Conservation (phyloP, 2,329 filamentous ascomycete species). For the Pestalotiopsis sp. region DNA sequence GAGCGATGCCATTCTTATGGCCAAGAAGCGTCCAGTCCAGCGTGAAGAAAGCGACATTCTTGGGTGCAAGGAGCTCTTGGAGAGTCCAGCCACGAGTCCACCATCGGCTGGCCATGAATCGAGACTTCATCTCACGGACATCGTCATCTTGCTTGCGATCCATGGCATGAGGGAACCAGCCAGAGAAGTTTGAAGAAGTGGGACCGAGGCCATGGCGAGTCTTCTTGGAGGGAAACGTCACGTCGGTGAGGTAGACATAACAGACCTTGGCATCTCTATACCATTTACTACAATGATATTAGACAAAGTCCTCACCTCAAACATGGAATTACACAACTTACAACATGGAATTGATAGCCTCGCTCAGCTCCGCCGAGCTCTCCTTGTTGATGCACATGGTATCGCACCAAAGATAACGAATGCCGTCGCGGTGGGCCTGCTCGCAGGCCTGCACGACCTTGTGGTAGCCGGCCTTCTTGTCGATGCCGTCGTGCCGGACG, state of each 20-base stretch:
- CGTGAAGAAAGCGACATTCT: constrained; percentile 26
- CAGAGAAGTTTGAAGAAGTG: neutral
- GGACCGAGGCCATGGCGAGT: neutral
- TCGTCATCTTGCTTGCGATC: neutral
- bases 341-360: constrained; percentile 41
- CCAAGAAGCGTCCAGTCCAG: constrained; percentile 18
- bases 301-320: constrained; percentile 27
- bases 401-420: constrained; percentile 37
- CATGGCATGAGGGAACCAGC: neutral
- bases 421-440: constrained; percentile 26
- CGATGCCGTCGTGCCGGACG: neutral
- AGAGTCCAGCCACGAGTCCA: constrained; percentile 31
- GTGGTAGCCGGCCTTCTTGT: constrained; percentile 29
- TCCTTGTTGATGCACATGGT: constrained; percentile 40
- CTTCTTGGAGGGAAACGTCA: constrained; percentile 12
- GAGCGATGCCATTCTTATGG: neutral
- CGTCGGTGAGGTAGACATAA: constrained; percentile 36
- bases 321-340: neutral
- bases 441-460: constrained; percentile 35
- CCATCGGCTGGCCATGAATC: constrained; percentile 25
- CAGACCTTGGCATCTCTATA: constrained; percentile 27
- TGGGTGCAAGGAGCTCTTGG: constrained; percentile 27
- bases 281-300: neutral
- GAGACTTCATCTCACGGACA: constrained; percentile 4
- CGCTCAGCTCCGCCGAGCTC: constrained; percentile 35